A percentile compares a stretch with the other conserved stretches of the same genome.
These are phyloP conservation scores for Liriodendron chinense DNA, from an alignment of 164 flowering plant genomes.

Conservation along the genomic window DNA sequence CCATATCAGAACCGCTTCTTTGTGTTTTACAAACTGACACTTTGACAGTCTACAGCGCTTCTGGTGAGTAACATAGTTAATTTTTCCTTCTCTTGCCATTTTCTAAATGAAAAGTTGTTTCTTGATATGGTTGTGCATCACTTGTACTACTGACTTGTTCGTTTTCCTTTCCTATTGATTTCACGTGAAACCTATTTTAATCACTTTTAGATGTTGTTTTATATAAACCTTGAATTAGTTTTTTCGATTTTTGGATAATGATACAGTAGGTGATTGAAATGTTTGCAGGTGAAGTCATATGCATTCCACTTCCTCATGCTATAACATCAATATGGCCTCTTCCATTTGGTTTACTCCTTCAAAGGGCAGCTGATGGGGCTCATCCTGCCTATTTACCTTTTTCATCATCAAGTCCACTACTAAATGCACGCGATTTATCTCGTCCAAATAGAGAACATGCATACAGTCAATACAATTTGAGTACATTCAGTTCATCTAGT, in stretches of 20 bases:
- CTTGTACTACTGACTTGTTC: not conserved
- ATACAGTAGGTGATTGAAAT: not conserved
- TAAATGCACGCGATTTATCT: slow-evolving; percentile 40
- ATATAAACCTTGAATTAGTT: not conserved
- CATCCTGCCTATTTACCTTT: slow-evolving; percentile 32
- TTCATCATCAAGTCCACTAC: slow-evolving; percentile 40
- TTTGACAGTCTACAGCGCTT: slow-evolving; percentile 62
- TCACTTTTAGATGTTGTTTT: no score
- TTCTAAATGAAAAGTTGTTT: not conserved
- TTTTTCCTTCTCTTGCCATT: not conserved
- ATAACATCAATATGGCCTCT: slow-evolving; percentile 84
- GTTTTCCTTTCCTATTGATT: not conserved
- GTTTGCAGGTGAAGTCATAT: slow-evolving; percentile 65
- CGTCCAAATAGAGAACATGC: slow-evolving; percentile 60
- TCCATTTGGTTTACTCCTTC: slow-evolving; percentile 88
- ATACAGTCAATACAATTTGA: slow-evolving; percentile 39
- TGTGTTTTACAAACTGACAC: slow-evolving; percentile 67
- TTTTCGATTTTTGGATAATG: not conserved
- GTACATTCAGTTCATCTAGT: slow-evolving; percentile 29
- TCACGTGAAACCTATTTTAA: no score
- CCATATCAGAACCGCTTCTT: slow-evolving; percentile 59
- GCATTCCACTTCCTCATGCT: slow-evolving; percentile 62
- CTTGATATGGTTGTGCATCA: not conserved
- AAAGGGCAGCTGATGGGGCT: slow-evolving; percentile 53
- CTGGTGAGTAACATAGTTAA: slow-evolving; percentile 42